Evolutionary conservation across 495 filamentous ascomycete genomes (phyloP), one percentile per base, ranked within the genome.

Genomic region (Daldinia vernicosa): DNA sequence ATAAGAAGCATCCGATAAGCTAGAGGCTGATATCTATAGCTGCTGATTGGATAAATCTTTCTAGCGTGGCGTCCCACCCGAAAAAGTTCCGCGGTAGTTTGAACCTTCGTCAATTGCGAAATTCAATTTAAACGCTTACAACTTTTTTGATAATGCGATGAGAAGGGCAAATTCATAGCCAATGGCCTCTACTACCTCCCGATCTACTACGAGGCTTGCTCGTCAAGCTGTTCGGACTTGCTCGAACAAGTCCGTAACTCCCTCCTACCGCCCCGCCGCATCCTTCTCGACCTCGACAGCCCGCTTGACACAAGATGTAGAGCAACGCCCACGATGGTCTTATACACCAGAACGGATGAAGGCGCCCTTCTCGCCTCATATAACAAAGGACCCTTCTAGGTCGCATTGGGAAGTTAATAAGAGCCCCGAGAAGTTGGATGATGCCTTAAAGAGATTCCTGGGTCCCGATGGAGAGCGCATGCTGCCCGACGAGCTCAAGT

Each of bases 401-500:
- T 83, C 82, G 19, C 69, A 79, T 11, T 96, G 87, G 83, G 70
- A 75, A 37, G 88, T 92, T 78, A 98, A 99, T 79, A 82, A 89
- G 4, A 87, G 95, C 71, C 92, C 91, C 14, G 80, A 80, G 56
- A 80, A 83, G 63, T 81, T 99, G 43, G 91, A 98, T 76, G 78
- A 83, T 40, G 90, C 93, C 77, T 95, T 97, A 78, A 83, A 84
- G 43, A 82, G 81, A 27, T 78, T 98, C 63, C 81, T 98, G 58
- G 93, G 94, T 22, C 79, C 79, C 60, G 85, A 86, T 60, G 91
- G 92, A 70, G 86, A 90, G 62, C 84, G 86, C 69, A 74, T 94
- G 77, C 84, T 98, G 68, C 89, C 89, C 35, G 93, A 97, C 2
- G 94, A 98, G 81, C 84, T 95, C 71, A 97, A 98, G 81, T 99